Evolutionary conservation across 2,329 filamentous ascomycete species (phyloP).

Genomic region (Fusarium liriodendri): DNA sequence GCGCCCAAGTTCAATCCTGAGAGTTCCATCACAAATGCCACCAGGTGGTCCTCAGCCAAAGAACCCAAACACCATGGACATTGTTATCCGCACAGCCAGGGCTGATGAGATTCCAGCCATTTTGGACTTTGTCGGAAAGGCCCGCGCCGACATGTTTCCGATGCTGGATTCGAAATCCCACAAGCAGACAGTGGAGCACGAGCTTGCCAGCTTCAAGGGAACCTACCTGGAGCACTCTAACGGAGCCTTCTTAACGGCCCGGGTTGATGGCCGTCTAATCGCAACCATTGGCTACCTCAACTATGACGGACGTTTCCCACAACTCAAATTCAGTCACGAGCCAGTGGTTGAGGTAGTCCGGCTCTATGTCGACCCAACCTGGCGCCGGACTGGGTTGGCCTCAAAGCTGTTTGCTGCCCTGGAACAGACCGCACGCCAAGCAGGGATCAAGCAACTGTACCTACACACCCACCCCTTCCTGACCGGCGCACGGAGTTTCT

Average conservation of each 20-base stretch:
- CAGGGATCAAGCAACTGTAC: slow-evolving; percentile 37
- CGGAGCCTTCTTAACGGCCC: slow-evolving; percentile 38
- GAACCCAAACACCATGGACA: background rate
- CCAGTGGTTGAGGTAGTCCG: slow-evolving; percentile 43
- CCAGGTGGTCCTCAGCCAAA: background rate
- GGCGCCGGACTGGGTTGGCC: slow-evolving; percentile 43
- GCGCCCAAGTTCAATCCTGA: background rate
- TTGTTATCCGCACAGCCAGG: slow-evolving; percentile 24
- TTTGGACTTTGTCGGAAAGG: slow-evolving; percentile 36
- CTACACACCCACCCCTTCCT: slow-evolving; percentile 46
- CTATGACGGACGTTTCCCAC: slow-evolving; percentile 42
- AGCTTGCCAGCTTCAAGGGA: slow-evolving; percentile 35
- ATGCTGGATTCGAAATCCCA: slow-evolving; percentile 36
- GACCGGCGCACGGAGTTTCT: slow-evolving; percentile 40
- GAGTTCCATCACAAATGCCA: background rate
- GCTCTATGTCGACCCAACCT: slow-evolving; percentile 42
- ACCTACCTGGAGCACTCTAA: slow-evolving; percentile 38
- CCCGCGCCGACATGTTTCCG: slow-evolving; percentile 45
- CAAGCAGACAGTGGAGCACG: slow-evolving; percentile 16
- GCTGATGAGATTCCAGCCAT: slow-evolving; percentile 38
- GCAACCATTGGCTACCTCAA: slow-evolving; percentile 42
- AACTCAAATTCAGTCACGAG: slow-evolving; percentile 27
- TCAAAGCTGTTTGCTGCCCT: slow-evolving; percentile 36
- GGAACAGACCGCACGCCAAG: slow-evolving; percentile 18
- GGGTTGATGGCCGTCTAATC: slow-evolving; percentile 21